Evolutionary conservation across 2,329 filamentous ascomycete genomes (phyloP).

Genomic region (Talaromyces marneffei): DNA sequence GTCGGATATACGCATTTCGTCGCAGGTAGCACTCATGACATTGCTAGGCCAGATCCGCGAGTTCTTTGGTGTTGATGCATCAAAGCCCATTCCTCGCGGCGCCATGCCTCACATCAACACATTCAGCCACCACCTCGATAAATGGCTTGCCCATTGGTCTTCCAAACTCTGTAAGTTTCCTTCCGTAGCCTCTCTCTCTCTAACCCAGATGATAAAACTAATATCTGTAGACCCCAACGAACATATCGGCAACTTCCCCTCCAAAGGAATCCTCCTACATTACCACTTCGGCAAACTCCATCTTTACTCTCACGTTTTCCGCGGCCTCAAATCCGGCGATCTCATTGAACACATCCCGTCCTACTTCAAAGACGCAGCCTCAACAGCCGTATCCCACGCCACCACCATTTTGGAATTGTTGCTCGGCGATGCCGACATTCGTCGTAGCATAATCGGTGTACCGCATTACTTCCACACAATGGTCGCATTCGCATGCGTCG

Average conservation of each 20-base stretch:
- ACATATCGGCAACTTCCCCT: constrained; percentile 41
- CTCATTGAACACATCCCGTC: constrained; percentile 31
- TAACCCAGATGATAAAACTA: neutral
- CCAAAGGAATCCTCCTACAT: constrained; percentile 42
- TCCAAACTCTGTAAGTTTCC: constrained; percentile 10
- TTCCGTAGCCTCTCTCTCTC: no score
- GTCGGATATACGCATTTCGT: constrained; percentile 12
- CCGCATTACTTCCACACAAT: constrained; percentile 41
- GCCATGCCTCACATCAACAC: constrained; percentile 14
- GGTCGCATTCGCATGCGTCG: constrained; percentile 39
- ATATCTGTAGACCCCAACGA: constrained; percentile 6
- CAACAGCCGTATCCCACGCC: constrained; percentile 29
- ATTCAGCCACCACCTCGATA: constrained; percentile 14
- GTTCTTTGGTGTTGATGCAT: constrained; percentile 14
- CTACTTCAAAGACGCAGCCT: constrained; percentile 25
- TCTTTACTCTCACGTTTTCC: constrained; percentile 44
- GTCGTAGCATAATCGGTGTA: constrained; percentile 34
- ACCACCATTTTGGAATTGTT: constrained; percentile 36
- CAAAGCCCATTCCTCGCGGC: constrained; percentile 12
- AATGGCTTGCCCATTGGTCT: constrained; percentile 14
- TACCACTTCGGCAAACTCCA: constrained; percentile 47
- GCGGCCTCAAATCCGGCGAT: constrained; percentile 28
- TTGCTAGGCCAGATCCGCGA: constrained; percentile 14
- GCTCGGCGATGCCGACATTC: constrained; percentile 32
- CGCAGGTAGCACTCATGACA: constrained; percentile 14